A percentile compares a stretch with the other conserved stretches of the same genome.
Conservation (phyloP, 306 rosid genomes). For the Rosa persica region DNA sequence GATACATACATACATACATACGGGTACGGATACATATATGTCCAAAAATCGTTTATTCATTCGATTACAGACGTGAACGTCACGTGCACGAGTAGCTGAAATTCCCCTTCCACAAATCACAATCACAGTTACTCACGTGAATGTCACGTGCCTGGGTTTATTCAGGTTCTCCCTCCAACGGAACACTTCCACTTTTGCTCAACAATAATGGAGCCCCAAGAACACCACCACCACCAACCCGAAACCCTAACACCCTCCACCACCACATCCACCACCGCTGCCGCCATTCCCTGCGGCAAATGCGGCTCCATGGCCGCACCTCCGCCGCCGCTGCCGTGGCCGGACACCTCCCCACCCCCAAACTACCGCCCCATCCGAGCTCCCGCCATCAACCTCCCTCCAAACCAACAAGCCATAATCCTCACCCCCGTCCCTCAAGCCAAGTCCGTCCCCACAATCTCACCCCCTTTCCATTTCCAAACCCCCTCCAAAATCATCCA, state of each 20-base stretch:
- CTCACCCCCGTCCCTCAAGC: slow-evolving; percentile 82
- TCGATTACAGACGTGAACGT: too few relatives aligned
- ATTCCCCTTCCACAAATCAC: too few relatives aligned
- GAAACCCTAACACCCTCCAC: slow-evolving; percentile 17
- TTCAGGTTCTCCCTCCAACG: background rate
- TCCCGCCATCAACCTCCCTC: slow-evolving; percentile 74
- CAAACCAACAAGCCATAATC: slow-evolving; percentile 69
- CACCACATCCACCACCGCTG: background rate
- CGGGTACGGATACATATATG: too few relatives aligned
- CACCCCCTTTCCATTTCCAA: slow-evolving; percentile 55
- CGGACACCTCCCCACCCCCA: slow-evolving; percentile 65
- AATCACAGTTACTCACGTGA: too few relatives aligned
- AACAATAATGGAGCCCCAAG: slow-evolving; percentile 29
- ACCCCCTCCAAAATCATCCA: slow-evolving; percentile 65
- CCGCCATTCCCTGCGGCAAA: slow-evolving; percentile 55
- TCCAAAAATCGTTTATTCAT: too few relatives aligned
- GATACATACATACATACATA: too few relatives aligned
- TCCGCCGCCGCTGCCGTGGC: slow-evolving; percentile 7
- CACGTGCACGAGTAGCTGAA: too few relatives aligned
- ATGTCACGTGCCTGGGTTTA: too few relatives aligned
- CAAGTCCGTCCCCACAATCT: slow-evolving; percentile 50
- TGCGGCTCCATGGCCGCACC: slow-evolving; percentile 66
- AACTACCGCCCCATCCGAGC: slow-evolving; percentile 77
- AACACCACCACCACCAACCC: slow-evolving; percentile 22
- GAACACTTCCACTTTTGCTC: too few relatives aligned